Evolutionary conservation across 2,329 filamentous ascomycete genomes (phyloP), one percentile per base, ranked within the genome.

Genomic region (Cadophora sp.): DNA sequence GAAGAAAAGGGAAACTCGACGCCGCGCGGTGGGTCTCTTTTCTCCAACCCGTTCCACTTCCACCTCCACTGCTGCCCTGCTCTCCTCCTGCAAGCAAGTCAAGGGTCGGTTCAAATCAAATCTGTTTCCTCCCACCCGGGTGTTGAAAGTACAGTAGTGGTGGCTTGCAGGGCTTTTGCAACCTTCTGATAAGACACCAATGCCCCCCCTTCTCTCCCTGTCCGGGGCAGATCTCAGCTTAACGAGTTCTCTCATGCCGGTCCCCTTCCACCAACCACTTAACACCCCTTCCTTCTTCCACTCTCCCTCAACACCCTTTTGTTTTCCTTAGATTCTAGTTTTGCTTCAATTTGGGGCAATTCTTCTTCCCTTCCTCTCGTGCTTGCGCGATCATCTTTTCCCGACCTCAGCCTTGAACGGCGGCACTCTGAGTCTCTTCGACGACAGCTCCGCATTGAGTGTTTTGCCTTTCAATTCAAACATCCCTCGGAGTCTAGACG

Each of bases 311-410:
- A 4, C 26, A 31, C 51, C 51, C 51, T 55, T 55, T 22, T 55
- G 26, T 55, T 59, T 43, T 59, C 56, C 14, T 11, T 43, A 43
- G 56, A 59, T 40, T 40, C 31, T 59, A 34, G 56, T 37, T 59
- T 16, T 40, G 31, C 56, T 22, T 59, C 56, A 40, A 16, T 34
- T 40, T 26, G 19, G 34, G n/a, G 43, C n/a, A 37, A 14, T 34
- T 59, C 14, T 50, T 31, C 27, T 62, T 50, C 43, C 59, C 34
- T 62, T 50, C 9, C 27, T 24, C 40, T 62, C 59, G 59, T 48
- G 59, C 59, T 62, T 62, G 59, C 59, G 40, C 59, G 59, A 46
- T 12, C 16, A 26, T 48, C 59, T 50, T 46, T 61, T 24, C 50
- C 40, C 16, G 59, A 62, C 40, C 40, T 50, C 58, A 22, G 40